A percentile compares a stretch with the other conserved stretches of the same genome.
phyloP scores from a whole-genome alignment of 176 grass and related monocot species.

The Elymus sibiricus region DNA sequence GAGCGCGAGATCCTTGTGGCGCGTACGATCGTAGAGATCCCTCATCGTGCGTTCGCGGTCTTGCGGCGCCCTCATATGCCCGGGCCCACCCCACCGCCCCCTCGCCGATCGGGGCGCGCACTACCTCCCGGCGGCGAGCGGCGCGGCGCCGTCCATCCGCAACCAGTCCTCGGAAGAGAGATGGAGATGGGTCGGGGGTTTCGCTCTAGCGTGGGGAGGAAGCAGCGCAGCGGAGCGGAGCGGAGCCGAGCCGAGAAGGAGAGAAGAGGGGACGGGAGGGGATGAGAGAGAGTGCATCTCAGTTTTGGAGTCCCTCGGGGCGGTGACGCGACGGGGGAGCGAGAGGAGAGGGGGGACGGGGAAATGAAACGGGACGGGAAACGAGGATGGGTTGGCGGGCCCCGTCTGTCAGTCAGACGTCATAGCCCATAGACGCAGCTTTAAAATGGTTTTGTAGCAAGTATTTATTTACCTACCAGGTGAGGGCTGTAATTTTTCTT shows the following conservation, averaged over 20 bases:
- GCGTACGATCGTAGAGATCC: slow-evolving; percentile 61
- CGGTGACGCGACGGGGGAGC: slow-evolving; percentile 36
- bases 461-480: not conserved
- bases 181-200: not conserved
- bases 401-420: not conserved
- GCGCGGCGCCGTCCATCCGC: slow-evolving; percentile 22
- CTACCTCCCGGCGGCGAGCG: slow-evolving; percentile 27
- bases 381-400: not conserved
- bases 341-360: not conserved
- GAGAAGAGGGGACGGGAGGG: not conserved
- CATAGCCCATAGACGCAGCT: not conserved
- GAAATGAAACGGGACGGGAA: not conserved
- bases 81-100: not conserved
- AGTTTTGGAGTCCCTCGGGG: slow-evolving; percentile 30
- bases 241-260: not conserved
- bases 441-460: not conserved
- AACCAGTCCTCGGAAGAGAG: not conserved
- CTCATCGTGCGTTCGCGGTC: slow-evolving; percentile 46
- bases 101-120: slow-evolving; percentile 37
- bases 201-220: slow-evolving; percentile 34
- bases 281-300: not conserved
- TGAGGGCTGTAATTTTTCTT: not conserved
- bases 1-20: slow-evolving; percentile 15
- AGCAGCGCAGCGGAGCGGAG: slow-evolving; percentile 3
- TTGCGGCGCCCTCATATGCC: slow-evolving; percentile 48